A percentile compares a stretch with the other conserved stretches of the same genome.
Evolutionary conservation across 192 early-diverging fungal genomes (phyloP).

Genomic region (Rhizophagus clarus): DNA sequence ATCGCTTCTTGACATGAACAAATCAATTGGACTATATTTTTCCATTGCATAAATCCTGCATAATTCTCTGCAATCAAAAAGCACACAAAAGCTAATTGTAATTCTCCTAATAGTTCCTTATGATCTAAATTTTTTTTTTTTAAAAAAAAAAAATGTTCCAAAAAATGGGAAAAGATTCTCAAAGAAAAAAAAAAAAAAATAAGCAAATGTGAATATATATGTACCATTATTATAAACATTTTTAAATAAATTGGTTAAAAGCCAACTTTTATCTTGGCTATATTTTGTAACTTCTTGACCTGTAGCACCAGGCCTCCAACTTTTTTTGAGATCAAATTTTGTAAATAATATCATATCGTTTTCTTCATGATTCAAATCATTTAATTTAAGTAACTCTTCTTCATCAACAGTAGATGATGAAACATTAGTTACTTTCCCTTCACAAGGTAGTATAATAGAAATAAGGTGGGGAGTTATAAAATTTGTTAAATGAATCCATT

Average conservation of each 20-base stretch:
- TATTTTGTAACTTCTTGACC: slow-evolving; percentile 72
- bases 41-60: slow-evolving; percentile 89
- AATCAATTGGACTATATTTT: slow-evolving; percentile 70
- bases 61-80: slow-evolving; percentile 81
- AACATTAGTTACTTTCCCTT: slow-evolving; percentile 26
- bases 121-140: slow-evolving; percentile 47
- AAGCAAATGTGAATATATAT: not conserved
- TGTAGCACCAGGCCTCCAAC: slow-evolving; percentile 74
- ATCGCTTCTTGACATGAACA: slow-evolving; percentile 67
- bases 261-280: slow-evolving; percentile 89
- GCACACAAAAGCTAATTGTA: slow-evolving; percentile 81
- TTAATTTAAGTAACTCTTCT: slow-evolving; percentile 15
- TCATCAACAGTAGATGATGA: slow-evolving; percentile 30
- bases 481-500: slow-evolving; percentile 77
- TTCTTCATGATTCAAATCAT: not conserved
- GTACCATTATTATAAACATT: slow-evolving; percentile 50
- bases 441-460: slow-evolving; percentile 1
- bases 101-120: slow-evolving; percentile 69
- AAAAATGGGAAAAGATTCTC: not conserved
- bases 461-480: slow-evolving; percentile 52
- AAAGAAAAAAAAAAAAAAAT: not conserved
- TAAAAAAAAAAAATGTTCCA: not conserved
- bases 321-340: slow-evolving; percentile 75
- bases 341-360: slow-evolving; percentile 61
- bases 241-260: slow-evolving; percentile 60